Base-by-base conservation (phyloP, 805 yeast genomes). In the Saccharomyces jurei region DNA sequence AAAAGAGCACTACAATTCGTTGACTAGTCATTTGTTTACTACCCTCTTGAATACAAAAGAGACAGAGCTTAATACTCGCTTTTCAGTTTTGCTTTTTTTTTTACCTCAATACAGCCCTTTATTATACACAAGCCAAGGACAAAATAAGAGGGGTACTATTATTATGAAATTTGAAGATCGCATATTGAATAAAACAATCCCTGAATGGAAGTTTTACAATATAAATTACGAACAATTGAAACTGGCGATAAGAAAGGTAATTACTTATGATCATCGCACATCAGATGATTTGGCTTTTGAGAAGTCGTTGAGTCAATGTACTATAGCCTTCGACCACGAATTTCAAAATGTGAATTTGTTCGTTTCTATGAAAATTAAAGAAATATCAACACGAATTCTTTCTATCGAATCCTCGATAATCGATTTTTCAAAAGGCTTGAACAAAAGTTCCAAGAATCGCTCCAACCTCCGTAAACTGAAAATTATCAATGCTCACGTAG, bases 81-180 rank as follows among this genome's bases (percentile, higher is more conserved):
- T 26, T 29, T 25, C 14, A 31, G 31, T 29, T 26, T 46, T 51
- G 17, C 26, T 46, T 51, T n/a, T 52, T 48, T 48, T 28, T 49
- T 28, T 17, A 17, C 17, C 22, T 2, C 44, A 10, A 29, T n/a
- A 9, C 13, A 17, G 22, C 13, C 25, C 36, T 21, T 21, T 21
- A 11, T 11, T 6, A 11, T 27, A 48, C 17, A 14, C 9, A n/a
- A 32, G 17, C 4, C 29, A 50, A 41, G 30, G 49, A 41, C 22
- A 13, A 13, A 5, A 17, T 29, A 25, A 13, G 29, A 17, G 32
- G 44, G 25, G 25, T 17, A 17, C 11, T 36, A 36, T 3, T 6
- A 36, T 14, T 30, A 91, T 91, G 98, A 92, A 89, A 71, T 91
- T 90, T 69, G 96, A 97, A 51, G 76, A 81, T 46, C 90, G 86